Evolutionary conservation across 495 filamentous ascomycete species (phyloP).

Genomic region (Beverwykella pulmonaria): DNA sequence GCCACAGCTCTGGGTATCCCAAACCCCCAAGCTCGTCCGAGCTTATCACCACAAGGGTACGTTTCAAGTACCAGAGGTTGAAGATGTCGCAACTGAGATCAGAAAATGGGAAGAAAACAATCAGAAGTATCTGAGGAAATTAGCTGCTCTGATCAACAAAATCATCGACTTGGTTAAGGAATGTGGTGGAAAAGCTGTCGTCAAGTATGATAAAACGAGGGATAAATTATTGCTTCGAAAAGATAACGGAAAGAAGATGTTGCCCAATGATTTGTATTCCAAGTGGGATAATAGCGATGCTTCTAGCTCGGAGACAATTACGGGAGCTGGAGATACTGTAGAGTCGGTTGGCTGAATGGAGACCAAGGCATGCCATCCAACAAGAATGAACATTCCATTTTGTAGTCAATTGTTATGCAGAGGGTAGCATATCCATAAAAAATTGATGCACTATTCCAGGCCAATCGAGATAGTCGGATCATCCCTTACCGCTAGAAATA

Average conservation of each 20-base stretch:
- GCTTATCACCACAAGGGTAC: constrained; percentile 52
- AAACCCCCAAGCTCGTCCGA: constrained; percentile 54
- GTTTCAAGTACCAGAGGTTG: constrained; percentile 47
- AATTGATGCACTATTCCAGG: too few species aligned
- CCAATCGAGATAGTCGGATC: too few species aligned
- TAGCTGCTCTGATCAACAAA: constrained; percentile 46
- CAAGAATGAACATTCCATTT: too few species aligned
- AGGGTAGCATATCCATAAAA: too few species aligned
- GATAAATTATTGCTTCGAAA: constrained; percentile 41
- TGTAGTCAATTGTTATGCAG: too few species aligned
- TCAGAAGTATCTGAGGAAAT: constrained; percentile 42
- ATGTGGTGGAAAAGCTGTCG: constrained; percentile 41
- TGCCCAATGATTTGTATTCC: constrained; percentile 47
- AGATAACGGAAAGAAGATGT: constrained; percentile 41
- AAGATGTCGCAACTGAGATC: constrained; percentile 47
- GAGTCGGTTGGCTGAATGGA: too few species aligned
- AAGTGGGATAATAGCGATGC: too few species aligned
- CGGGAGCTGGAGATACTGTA: too few species aligned
- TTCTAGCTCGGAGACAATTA: too few species aligned
- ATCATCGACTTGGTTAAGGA: constrained; percentile 45
- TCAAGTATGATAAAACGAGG: constrained; percentile 43
- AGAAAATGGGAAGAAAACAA: constrained; percentile 49
- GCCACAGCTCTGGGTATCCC: constrained; percentile 56
- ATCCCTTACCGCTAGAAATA: too few species aligned
- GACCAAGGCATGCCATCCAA: too few species aligned